A percentile compares a stretch with the other conserved stretches of the same genome.
Evolutionary conservation across 2,329 filamentous ascomycete species (phyloP).

Genomic region (Cordyceps javanica): DNA sequence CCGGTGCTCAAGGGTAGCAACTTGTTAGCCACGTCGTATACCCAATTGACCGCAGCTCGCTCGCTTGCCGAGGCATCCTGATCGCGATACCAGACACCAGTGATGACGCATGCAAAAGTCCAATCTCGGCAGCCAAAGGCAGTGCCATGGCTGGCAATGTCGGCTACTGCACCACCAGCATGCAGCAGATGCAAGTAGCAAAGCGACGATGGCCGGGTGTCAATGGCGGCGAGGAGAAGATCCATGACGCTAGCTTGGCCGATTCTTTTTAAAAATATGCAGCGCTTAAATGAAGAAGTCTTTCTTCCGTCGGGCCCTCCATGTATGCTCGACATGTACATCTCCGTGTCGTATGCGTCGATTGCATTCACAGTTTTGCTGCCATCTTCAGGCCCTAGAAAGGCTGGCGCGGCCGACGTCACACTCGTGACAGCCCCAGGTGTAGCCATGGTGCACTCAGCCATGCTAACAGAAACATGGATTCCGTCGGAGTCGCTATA

Average conservation of each 20-base stretch:
- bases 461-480: slow-evolving; percentile 31
- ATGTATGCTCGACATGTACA: slow-evolving; percentile 56
- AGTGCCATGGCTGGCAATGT: slow-evolving; percentile 38
- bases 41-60: slow-evolving; percentile 42
- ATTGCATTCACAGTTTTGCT: slow-evolving; percentile 36
- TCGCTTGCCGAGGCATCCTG: slow-evolving; percentile 40
- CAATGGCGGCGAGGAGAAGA: slow-evolving; percentile 38
- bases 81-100: slow-evolving; percentile 53
- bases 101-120: slow-evolving; percentile 59
- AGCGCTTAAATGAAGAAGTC: slow-evolving; percentile 59
- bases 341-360: slow-evolving; percentile 50
- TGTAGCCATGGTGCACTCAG: slow-evolving; percentile 39
- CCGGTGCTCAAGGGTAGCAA: slow-evolving; percentile 47
- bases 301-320: slow-evolving; percentile 51
- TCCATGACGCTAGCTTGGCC: slow-evolving; percentile 25
- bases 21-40: slow-evolving; percentile 42
- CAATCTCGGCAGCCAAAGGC: slow-evolving; percentile 60
- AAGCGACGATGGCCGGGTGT: slow-evolving; percentile 41
- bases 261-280: slow-evolving; percentile 51
- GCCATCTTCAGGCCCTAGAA: slow-evolving; percentile 4
- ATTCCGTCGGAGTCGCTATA: slow-evolving; percentile 41
- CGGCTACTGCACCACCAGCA: slow-evolving; percentile 46
- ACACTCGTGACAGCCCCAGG: slow-evolving; percentile 18
- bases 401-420: slow-evolving; percentile 28
- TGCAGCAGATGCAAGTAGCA: slow-evolving; percentile 60